A percentile compares a stretch with the other conserved stretches of the same genome.
phyloP scores from a whole-genome alignment of 805 yeast species.

The Nematodospora valgi region DNA sequence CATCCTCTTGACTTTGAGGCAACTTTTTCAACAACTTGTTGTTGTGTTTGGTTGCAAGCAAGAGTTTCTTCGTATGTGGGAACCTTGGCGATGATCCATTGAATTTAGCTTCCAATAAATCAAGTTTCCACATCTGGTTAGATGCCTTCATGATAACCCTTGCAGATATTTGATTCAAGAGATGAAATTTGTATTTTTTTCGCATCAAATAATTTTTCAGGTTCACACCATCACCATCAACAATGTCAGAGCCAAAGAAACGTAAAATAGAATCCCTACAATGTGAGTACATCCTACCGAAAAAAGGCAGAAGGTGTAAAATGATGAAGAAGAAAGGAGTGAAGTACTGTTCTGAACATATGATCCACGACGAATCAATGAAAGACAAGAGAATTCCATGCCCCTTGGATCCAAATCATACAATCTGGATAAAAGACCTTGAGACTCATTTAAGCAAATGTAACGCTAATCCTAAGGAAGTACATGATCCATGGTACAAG shows the following conservation, averaged over 20 bases:
- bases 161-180: too few relatives aligned
- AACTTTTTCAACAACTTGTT: constrained; percentile 38
- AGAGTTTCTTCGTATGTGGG: constrained; percentile 44
- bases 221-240: background rate
- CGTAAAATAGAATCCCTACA: too few relatives aligned
- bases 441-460: constrained; percentile 61
- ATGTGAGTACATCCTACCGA: constrained; percentile 48
- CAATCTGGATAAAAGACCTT: constrained; percentile 61
- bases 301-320: constrained; percentile 56
- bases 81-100: constrained; percentile 43
- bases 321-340: constrained; percentile 52
- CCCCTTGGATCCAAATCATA: constrained; percentile 73
- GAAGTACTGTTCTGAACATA: constrained; percentile 63
- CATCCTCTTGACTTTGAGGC: constrained; percentile 41
- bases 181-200: background rate
- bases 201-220: constrained; percentile 4
- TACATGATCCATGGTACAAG: constrained; percentile 48
- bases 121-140: constrained; percentile 45
- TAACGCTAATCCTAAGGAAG: constrained; percentile 39
- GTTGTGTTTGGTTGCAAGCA: constrained; percentile 40
- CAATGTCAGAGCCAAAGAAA: constrained; percentile 10
- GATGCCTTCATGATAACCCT: constrained; percentile 5
- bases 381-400: constrained; percentile 56
- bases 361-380: constrained; percentile 20
- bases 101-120: constrained; percentile 52